Percentiles rank a stretch among this genome's conserved stretches.
Evolutionary conservation across 495 filamentous ascomycete species (phyloP).

Genomic region (Talaromyces thailandensis): DNA sequence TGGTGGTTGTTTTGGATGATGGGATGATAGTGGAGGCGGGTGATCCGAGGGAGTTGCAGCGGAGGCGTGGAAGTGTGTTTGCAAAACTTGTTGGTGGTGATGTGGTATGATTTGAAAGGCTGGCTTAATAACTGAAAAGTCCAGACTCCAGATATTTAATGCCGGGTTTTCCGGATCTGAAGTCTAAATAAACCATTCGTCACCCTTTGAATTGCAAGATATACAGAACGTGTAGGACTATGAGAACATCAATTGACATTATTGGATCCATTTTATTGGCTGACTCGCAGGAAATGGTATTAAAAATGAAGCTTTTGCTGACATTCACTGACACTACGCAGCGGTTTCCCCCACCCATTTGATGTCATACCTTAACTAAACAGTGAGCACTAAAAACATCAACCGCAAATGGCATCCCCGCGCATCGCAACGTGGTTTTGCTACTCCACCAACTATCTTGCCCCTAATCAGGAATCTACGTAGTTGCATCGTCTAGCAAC

Average conservation of each 20-base stretch:
- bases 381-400: not conserved
- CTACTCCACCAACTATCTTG: not conserved
- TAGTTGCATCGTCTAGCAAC: not conserved
- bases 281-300: not conserved
- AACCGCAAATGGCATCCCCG: not conserved
- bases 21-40: slow-evolving; percentile 43
- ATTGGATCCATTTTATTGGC: not conserved
- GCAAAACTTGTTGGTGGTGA: not conserved
- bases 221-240: not conserved
- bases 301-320: not conserved
- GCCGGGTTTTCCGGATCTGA: no score
- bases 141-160: no score
- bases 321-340: not conserved
- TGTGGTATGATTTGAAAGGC: not conserved
- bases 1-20: slow-evolving; percentile 18
- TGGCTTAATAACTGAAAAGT: not conserved
- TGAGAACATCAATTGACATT: not conserved
- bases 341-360: not conserved
- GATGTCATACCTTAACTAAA: not conserved
- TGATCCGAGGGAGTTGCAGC: not conserved
- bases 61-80: not conserved
- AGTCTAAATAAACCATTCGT: not conserved
- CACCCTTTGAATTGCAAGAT: not conserved
- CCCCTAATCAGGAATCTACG: not conserved
- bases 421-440: not conserved